Evolutionary conservation across 2,329 filamentous ascomycete species (phyloP), one percentile per base, ranked within the genome.

Genomic region (Stachybotrys chartarum): DNA sequence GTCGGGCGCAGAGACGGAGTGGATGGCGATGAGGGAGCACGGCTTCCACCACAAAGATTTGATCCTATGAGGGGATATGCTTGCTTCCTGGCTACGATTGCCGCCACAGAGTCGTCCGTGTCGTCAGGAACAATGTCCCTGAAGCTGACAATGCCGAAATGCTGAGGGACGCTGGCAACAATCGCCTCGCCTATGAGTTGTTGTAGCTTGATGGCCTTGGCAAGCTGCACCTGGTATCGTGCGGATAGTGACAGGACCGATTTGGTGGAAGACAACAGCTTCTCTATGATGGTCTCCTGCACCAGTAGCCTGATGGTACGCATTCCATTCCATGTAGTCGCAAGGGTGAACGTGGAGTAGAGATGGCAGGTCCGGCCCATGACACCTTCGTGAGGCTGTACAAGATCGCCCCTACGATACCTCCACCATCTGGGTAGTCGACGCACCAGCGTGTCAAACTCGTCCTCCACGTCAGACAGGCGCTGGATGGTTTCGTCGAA

Each of bases 301-400:
- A 79, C 63, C 24, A 80, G 66, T 60, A 79, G 73, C 30, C 78
- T 71, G 56, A 73, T 72, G 10, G 73, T 73, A 24, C 76, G 71
- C 55, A 79, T 67, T 55, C 70, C 70, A 59, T 79, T 80, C 77
- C 78, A 80, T 11, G 74, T 68, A 2, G 75, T 75, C 31, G 75
- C 74, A 51, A 78, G 68, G 10, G 69, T 68, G n/a, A 75, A 64
- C n/a, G 69, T 74, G 0, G 70, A 64, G 58, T 80, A 80, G 7
- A 77, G 70, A 58, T 80, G 75, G 61, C 75, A 79, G 49, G 64
- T 60, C 31, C 66, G 66, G 46, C 69, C 68, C 56, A 76, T 70
- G 53, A 77, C 74, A 24, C 72, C 73, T 16, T 71, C 68, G 58
- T 78, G 72, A 3, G 70, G 63, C 30, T 65, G 63, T 5, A 68